A percentile compares a stretch with the other conserved stretches of the same genome.
phyloP scores from a whole-genome alignment of 1,284 basidiomycete species.

The Vanrija pseudolonga region DNA sequence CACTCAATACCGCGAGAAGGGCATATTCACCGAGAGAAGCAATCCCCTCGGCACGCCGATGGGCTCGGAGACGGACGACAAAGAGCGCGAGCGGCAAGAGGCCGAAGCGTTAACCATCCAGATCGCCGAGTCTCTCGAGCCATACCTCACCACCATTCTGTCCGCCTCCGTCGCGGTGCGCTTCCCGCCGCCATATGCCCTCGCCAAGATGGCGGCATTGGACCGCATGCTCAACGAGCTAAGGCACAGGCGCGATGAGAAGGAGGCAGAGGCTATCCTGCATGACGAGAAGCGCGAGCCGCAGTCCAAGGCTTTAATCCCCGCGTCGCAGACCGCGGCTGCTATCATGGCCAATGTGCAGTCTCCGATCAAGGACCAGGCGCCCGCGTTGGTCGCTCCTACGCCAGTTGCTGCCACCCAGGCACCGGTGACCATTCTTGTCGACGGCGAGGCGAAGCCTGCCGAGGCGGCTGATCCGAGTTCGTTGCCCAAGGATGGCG shows the following conservation, averaged over 20 bases:
- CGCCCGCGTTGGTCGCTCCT: background rate
- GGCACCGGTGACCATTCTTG: background rate
- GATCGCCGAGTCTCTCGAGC: constrained; percentile 69
- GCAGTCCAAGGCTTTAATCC: too few species aligned
- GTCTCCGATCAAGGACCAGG: constrained; percentile 4
- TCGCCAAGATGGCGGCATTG: constrained; percentile 78
- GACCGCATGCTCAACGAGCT: constrained; percentile 67
- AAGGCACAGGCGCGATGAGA: constrained; percentile 72
- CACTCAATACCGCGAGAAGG: background rate
- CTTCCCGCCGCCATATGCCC: constrained; percentile 82
- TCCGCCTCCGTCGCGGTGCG: constrained; percentile 85
- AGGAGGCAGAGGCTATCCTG: constrained; percentile 63
- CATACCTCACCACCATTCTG: constrained; percentile 78
- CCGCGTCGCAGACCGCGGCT: background rate
- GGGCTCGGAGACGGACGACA: constrained; percentile 51
- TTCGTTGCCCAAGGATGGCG: too few species aligned
- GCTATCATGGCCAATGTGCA: constrained; percentile 22
- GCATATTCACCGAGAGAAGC: too few species aligned
- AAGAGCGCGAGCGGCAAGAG: constrained; percentile 62
- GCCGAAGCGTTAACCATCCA: constrained; percentile 36
- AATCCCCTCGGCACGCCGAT: background rate
- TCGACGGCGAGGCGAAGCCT: background rate
- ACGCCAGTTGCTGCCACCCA: background rate
- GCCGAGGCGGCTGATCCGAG: too few species aligned
- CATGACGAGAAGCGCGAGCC: constrained; percentile 60